A percentile compares a stretch with the other conserved stretches of the same genome.
Conservation (phyloP, 2,329 filamentous ascomycete species). For the Clonostachys solani region DNA sequence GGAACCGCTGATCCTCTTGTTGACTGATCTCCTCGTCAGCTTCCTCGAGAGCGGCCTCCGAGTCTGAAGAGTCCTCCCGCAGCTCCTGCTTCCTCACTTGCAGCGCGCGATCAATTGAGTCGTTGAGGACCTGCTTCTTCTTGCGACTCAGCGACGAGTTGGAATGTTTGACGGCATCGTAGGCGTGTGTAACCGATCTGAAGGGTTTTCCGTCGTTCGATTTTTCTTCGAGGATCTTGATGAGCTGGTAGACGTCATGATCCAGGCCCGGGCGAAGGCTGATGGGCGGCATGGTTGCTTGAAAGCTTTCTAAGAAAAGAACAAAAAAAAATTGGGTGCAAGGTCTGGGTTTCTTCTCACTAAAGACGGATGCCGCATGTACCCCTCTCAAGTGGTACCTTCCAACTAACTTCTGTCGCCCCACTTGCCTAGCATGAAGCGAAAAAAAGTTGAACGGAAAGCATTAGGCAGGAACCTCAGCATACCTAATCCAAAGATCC, state of each 20-base stretch:
- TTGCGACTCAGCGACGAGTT: slow-evolving; percentile 83
- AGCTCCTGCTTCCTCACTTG: slow-evolving; percentile 65
- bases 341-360: too few species aligned
- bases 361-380: too few species aligned
- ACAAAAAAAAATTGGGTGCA: too few species aligned
- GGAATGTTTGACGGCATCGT: slow-evolving; percentile 76
- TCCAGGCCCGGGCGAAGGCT: slow-evolving; percentile 37
- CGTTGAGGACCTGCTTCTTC: slow-evolving; percentile 77
- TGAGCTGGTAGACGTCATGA: slow-evolving; percentile 72
- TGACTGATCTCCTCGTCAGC: slow-evolving; percentile 14
- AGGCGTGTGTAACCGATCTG: slow-evolving; percentile 56
- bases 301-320: too few species aligned
- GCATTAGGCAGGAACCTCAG: too few species aligned
- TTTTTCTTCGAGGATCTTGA: slow-evolving; percentile 67
- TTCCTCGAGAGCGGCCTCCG: slow-evolving; percentile 42
- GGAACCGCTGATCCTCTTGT: slow-evolving; percentile 26
- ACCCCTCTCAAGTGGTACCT: too few species aligned
- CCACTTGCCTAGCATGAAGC: too few species aligned
- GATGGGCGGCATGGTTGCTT: too few species aligned
- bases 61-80: slow-evolving; percentile 49
- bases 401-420: too few species aligned
- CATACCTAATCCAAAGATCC: too few species aligned
- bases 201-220: slow-evolving; percentile 47
- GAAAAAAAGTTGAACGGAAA: too few species aligned
- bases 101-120: slow-evolving; percentile 79